Percentiles rank a stretch among this genome's conserved stretches.
phyloP scores from a whole-genome alignment of 768 basidiomycete genomes.

The Agrocybe pediades region DNA sequence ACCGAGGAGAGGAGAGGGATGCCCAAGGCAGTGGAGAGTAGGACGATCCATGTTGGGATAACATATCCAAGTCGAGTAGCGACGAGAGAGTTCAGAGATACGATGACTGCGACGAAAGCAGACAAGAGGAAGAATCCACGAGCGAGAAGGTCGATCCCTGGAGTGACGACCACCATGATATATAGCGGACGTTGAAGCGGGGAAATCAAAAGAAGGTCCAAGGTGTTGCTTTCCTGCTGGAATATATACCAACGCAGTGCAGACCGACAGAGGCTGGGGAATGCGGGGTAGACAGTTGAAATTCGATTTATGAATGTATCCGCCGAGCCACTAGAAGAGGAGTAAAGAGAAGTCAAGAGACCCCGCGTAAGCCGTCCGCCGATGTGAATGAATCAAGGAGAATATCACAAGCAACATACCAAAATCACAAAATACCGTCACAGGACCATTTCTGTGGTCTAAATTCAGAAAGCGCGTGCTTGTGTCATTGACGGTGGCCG shows the following conservation, averaged over 20 bases:
- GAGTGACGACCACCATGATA: slow-evolving; percentile 30
- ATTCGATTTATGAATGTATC: background rate
- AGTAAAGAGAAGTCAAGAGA: no score
- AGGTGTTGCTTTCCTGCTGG: background rate
- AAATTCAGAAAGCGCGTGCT: background rate
- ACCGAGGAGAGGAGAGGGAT: slow-evolving; percentile 34
- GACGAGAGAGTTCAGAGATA: slow-evolving; percentile 11
- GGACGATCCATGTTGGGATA: slow-evolving; percentile 40
- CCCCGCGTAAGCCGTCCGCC: background rate
- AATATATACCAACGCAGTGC: background rate
- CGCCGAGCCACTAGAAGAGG: background rate
- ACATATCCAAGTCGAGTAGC: slow-evolving; percentile 12
- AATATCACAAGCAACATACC: background rate
- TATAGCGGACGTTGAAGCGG: background rate
- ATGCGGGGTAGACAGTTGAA: background rate
- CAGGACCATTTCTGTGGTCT: background rate
- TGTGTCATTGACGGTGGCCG: background rate
- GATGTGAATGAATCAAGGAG: background rate
- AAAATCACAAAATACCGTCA: background rate
- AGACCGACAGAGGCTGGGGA: background rate
- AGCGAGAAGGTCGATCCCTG: slow-evolving; percentile 35
- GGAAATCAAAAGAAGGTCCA: background rate
- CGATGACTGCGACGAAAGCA: slow-evolving; percentile 6
- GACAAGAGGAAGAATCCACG: slow-evolving; percentile 20
- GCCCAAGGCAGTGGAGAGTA: slow-evolving; percentile 28